Evolutionary conservation across 495 filamentous ascomycete genomes (phyloP).

Genomic region (Usnea hakonensis): DNA sequence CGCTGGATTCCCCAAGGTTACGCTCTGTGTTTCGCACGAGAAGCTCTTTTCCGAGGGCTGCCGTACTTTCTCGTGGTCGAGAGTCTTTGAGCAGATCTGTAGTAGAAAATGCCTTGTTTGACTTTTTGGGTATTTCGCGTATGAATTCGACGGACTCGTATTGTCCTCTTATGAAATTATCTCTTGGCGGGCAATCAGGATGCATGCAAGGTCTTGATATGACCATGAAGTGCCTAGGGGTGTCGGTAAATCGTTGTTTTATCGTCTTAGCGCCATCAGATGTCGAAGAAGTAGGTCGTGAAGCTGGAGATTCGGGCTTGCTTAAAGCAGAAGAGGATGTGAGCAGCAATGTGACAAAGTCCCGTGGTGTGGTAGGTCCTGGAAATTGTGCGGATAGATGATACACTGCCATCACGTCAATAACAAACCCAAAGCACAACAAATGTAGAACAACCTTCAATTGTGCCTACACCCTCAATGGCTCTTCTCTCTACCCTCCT

Average conservation of each 20-base stretch:
- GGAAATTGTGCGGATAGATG: constrained; percentile 85
- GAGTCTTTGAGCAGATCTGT: constrained; percentile 27
- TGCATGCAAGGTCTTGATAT: constrained; percentile 78
- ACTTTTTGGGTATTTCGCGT: constrained; percentile 59
- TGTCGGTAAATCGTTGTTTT: constrained; percentile 17
- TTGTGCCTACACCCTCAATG: constrained; percentile 46
- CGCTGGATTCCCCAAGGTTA: background rate
- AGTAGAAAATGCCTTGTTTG: constrained; percentile 28
- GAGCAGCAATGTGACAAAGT: constrained; percentile 74
- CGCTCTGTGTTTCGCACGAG: constrained; percentile 19
- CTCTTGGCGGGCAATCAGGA: constrained; percentile 55
- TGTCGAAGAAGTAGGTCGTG: constrained; percentile 23
- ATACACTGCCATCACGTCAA: constrained; percentile 50
- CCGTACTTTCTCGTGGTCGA: constrained; percentile 4
- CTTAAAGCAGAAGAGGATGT: constrained; percentile 38
- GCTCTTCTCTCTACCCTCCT: constrained; percentile 52
- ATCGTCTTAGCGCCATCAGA: constrained; percentile 19
- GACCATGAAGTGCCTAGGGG: constrained; percentile 66
- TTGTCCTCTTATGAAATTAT: constrained; percentile 69
- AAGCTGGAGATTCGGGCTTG: constrained; percentile 16
- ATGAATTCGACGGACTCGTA: constrained; percentile 94
- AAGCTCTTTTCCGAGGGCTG: constrained; percentile 20
- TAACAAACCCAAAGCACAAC: background rate
- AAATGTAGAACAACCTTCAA: constrained; percentile 43
- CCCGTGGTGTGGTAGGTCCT: constrained; percentile 75